Evolutionary conservation across 441 rosid genomes (phyloP).

Genomic region (Manihot esculenta): DNA sequence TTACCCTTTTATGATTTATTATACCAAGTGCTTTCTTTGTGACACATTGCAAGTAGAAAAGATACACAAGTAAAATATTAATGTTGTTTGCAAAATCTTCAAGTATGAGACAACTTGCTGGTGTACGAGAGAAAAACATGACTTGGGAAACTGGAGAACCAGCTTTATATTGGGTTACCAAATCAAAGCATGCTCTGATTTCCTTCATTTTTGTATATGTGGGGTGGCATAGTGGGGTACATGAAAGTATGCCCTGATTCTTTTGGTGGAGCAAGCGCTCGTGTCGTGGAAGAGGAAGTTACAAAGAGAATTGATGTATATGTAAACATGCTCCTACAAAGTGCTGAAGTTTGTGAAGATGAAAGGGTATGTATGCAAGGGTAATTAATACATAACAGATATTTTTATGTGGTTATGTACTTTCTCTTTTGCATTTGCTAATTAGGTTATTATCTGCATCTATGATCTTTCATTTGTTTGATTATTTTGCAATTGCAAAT

Average conservation of each 20-base stretch:
- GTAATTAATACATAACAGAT: constrained; percentile 26
- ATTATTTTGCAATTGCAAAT: too few relatives aligned
- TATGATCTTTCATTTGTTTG: too few relatives aligned
- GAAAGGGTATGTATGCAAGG: too few relatives aligned
- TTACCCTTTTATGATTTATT: too few relatives aligned
- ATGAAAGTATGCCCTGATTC: constrained; percentile 35
- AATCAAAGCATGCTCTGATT: background rate
- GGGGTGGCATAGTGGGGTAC: constrained; percentile 52
- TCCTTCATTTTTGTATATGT: background rate
- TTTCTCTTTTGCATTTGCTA: background rate
- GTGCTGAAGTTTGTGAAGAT: constrained; percentile 43
- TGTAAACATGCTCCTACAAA: constrained; percentile 39
- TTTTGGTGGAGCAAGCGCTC: constrained; percentile 34
- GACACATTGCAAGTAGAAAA: background rate
- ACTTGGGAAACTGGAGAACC: background rate
- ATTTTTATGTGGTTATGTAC: background rate
- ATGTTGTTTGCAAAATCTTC: background rate
- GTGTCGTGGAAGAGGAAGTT: constrained; percentile 53
- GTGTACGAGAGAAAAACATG: too few relatives aligned
- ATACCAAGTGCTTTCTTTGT: background rate
- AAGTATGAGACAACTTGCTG: background rate
- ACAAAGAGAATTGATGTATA: constrained; percentile 40
- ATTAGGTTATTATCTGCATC: too few relatives aligned
- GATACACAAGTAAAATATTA: background rate
- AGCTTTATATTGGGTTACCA: background rate